Base-by-base conservation (phyloP, 163 green algal species). In the Scenedesmus sp. region DNA sequence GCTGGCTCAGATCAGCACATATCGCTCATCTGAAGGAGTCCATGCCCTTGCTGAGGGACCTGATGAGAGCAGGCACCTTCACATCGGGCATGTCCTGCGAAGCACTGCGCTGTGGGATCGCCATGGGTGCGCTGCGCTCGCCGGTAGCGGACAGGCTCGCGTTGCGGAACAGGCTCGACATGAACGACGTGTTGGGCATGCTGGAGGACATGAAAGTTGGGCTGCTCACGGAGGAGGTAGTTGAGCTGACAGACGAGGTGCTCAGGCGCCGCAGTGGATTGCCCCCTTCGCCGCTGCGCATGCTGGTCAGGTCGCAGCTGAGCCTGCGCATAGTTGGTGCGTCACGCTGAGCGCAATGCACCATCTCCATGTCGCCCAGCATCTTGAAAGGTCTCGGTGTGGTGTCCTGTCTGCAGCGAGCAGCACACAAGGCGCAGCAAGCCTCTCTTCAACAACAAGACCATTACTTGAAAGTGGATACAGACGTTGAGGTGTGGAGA, bases 331-430 rank as follows among this genome's bases (percentile, higher is more conserved):
- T 84, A 26, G 86, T 90, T 26, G 86, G 86, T 23, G 86, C 86
- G 57, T 90, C 86, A 16, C 67, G 86, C 67, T 90, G 86, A 56
- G 86, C 86, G 20, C 67, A 74, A 55, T 84, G 86, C 67, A 90
- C 86, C 67, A 90, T 84, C 67, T 90, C 86, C 86, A 90, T 83
- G 67, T 90, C 86, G 70, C 86, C 86, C 66, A 90, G 6, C 86
- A 90, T 90, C 13, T 67, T 90, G 86, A 59, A 12, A 26, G 46
- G 77, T 59, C 46, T 85, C 70, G 70, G 67, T 76, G 66, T 76
- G 46, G 70, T 46, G 70, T 79, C 70, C 70, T 79, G 70, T 79
- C 70, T 3, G 70, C 70, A 79, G 70, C 70, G 23, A 52, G 18
- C 70, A 79, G 6, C 5, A 79, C 10, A 13, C 6, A 16, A 18